A percentile compares a stretch with the other conserved stretches of the same genome.
Evolutionary conservation across 768 basidiomycete species (phyloP).

Genomic region (Candolleomyces eurysporus): DNA sequence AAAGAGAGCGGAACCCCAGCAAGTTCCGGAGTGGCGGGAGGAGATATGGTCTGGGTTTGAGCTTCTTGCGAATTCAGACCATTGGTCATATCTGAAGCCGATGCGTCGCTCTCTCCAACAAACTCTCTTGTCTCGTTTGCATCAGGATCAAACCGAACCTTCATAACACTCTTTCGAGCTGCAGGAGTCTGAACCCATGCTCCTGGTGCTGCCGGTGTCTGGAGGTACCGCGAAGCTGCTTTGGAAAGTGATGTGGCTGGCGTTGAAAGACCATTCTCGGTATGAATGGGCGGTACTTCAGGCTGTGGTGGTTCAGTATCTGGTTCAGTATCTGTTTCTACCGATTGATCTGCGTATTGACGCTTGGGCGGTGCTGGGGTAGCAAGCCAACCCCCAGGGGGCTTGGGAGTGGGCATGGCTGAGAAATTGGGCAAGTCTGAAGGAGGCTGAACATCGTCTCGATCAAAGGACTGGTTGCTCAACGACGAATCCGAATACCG

Average conservation of each 20-base stretch:
- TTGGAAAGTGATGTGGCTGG: constrained; percentile 52
- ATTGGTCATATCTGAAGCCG: constrained; percentile 1
- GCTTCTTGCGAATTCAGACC: constrained; percentile 15
- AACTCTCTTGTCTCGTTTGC: constrained; percentile 9
- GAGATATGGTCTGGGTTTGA: constrained; percentile 14
- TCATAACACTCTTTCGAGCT: constrained; percentile 55
- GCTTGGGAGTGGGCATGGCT: constrained; percentile 25
- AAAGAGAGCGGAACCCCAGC: constrained; percentile 9
- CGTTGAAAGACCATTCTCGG: constrained; percentile 38
- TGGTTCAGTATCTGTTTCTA: constrained; percentile 9
- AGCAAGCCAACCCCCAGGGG: constrained; percentile 37
- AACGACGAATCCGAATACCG: constrained; percentile 11
- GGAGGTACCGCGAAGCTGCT: constrained; percentile 40
- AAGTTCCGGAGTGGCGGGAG: constrained; percentile 17
- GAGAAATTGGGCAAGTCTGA: constrained; percentile 12
- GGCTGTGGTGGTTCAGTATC: not conserved
- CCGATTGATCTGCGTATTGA: constrained; percentile 9
- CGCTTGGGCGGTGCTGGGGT: constrained; percentile 22
- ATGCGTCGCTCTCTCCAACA: constrained; percentile 11
- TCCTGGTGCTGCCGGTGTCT: constrained; percentile 70
- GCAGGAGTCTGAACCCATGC: constrained; percentile 64
- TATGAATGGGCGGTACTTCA: constrained; percentile 22
- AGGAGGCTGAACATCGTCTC: not conserved
- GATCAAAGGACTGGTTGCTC: not conserved
- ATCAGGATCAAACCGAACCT: constrained; percentile 69